These are phyloP conservation scores for Ceratocystis huliohia DNA, from an alignment of 2,329 filamentous ascomycete species.

Conservation along the genomic window DNA sequence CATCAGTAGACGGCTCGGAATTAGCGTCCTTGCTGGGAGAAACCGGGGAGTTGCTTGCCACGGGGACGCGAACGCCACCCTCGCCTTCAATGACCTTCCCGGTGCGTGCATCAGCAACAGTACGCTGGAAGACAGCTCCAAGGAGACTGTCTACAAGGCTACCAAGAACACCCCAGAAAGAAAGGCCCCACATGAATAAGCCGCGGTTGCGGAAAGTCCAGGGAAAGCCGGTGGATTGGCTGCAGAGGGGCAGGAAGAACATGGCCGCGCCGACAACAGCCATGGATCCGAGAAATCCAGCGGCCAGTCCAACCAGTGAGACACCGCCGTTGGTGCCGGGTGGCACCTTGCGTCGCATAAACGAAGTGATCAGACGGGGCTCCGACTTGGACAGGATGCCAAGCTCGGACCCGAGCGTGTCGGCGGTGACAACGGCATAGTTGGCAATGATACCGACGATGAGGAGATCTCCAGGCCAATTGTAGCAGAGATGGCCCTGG, in stretches of 20 bases:
- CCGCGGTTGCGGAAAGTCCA: slow-evolving; percentile 39
- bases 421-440: slow-evolving; percentile 82
- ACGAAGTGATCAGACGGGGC: slow-evolving; percentile 78
- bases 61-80: slow-evolving; percentile 51
- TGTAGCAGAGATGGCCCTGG: slow-evolving; percentile 40
- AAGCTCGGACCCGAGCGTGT: slow-evolving; percentile 91
- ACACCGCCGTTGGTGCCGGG: slow-evolving; percentile 91
- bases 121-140: slow-evolving; percentile 72
- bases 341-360: slow-evolving; percentile 62
- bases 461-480: slow-evolving; percentile 50
- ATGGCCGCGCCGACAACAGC: slow-evolving; percentile 54
- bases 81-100: slow-evolving; percentile 84
- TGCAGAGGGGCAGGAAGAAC: slow-evolving; percentile 57
- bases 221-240: slow-evolving; percentile 33
- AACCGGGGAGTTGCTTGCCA: slow-evolving; percentile 28
- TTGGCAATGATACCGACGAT: slow-evolving; percentile 59
- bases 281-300: slow-evolving; percentile 61
- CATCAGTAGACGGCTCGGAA: slow-evolving; percentile 29
- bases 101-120: slow-evolving; percentile 67
- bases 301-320: slow-evolving; percentile 57
- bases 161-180: slow-evolving; percentile 61
- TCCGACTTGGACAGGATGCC: slow-evolving; percentile 68
- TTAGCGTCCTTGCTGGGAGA: slow-evolving; percentile 22
- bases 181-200: slow-evolving; percentile 44
- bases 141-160: slow-evolving; percentile 80